phyloP scores from a whole-genome alignment of 2,329 filamentous ascomycete genomes.

The Epichloe typhina region DNA sequence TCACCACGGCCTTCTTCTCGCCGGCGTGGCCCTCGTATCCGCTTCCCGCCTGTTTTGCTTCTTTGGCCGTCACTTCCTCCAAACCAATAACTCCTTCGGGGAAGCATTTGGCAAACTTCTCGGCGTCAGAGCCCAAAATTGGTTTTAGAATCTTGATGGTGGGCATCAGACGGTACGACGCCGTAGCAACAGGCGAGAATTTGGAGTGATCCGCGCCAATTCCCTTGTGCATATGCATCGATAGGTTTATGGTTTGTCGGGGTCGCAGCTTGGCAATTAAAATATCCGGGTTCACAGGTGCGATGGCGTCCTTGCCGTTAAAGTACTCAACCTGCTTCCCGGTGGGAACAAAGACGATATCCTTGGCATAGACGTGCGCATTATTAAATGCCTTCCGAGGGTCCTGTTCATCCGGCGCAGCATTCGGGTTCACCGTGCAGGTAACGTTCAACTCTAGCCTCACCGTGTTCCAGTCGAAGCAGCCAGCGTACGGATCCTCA shows the following conservation, averaged over 20 bases:
- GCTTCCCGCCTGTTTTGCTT: slow-evolving; percentile 45
- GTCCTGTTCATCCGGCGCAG: slow-evolving; percentile 60
- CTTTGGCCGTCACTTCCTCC: slow-evolving; percentile 54
- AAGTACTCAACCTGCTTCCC: slow-evolving; percentile 64
- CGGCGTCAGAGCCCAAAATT: slow-evolving; percentile 74
- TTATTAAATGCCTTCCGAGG: slow-evolving; percentile 75
- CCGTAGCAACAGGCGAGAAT: slow-evolving; percentile 91
- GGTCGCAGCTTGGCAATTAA: slow-evolving; percentile 88
- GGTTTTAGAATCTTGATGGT: slow-evolving; percentile 73
- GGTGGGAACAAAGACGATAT: slow-evolving; percentile 63
- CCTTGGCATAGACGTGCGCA: slow-evolving; percentile 67
- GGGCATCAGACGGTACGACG: slow-evolving; percentile 81
- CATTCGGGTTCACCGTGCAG: slow-evolving; percentile 68
- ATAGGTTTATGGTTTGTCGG: slow-evolving; percentile 71
- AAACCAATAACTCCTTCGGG: slow-evolving; percentile 75
- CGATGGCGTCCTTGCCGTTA: slow-evolving; percentile 52
- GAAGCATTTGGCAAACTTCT: slow-evolving; percentile 85
- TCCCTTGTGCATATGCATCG: slow-evolving; percentile 91
- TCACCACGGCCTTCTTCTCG: slow-evolving; percentile 76
- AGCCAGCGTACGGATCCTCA: slow-evolving; percentile 45
- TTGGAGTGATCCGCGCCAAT: slow-evolving; percentile 91
- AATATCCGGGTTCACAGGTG: slow-evolving; percentile 79
- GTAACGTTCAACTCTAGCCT: slow-evolving; percentile 63
- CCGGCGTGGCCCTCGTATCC: slow-evolving; percentile 65
- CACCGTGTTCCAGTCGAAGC: slow-evolving; percentile 76